Evolutionary conservation across 495 filamentous ascomycete genomes (phyloP).

Genomic region (Diplogelasinospora grovesii): DNA sequence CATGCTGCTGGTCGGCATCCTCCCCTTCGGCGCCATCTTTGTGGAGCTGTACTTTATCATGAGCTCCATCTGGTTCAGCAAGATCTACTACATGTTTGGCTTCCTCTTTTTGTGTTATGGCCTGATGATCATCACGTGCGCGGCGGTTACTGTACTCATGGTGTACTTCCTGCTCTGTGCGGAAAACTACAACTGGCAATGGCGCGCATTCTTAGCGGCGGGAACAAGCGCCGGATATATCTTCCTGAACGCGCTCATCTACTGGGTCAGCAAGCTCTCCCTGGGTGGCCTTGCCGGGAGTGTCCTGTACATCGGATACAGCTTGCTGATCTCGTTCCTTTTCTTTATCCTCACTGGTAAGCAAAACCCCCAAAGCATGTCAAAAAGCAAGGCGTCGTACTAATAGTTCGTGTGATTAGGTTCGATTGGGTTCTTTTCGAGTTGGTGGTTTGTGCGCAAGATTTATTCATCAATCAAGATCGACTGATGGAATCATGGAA

Average conservation of each 20-base stretch:
- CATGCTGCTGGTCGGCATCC: constrained; percentile 80
- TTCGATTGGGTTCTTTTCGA: constrained; percentile 90
- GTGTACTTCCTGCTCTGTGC: constrained; percentile 92
- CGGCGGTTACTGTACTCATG: constrained; percentile 83
- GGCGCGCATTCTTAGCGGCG: constrained; percentile 83
- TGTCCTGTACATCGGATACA: constrained; percentile 91
- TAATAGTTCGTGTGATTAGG: too few species aligned
- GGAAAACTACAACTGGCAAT: constrained; percentile 99
- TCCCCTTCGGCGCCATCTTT: constrained; percentile 94
- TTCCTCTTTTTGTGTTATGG: constrained; percentile 97
- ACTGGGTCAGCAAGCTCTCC: constrained; percentile 78
- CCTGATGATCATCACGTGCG: constrained; percentile 93
- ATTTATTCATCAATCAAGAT: constrained; percentile 97
- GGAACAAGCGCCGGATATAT: constrained; percentile 86
- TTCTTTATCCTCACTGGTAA: constrained; percentile 90
- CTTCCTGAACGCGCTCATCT: constrained; percentile 79
- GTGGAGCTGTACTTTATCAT: constrained; percentile 98
- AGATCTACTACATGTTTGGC: constrained; percentile 99
- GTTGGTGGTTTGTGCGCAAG: constrained; percentile 85
- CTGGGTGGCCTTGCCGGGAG: constrained; percentile 78
- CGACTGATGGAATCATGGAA: too few species aligned
- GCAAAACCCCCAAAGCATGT: too few species aligned
- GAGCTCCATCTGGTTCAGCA: constrained; percentile 93
- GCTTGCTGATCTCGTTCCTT: constrained; percentile 76
- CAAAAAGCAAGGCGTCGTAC: too few species aligned